phyloP scores from a whole-genome alignment of 352 stramenopile genomes.

The Globisporangium recalcitrans region DNA sequence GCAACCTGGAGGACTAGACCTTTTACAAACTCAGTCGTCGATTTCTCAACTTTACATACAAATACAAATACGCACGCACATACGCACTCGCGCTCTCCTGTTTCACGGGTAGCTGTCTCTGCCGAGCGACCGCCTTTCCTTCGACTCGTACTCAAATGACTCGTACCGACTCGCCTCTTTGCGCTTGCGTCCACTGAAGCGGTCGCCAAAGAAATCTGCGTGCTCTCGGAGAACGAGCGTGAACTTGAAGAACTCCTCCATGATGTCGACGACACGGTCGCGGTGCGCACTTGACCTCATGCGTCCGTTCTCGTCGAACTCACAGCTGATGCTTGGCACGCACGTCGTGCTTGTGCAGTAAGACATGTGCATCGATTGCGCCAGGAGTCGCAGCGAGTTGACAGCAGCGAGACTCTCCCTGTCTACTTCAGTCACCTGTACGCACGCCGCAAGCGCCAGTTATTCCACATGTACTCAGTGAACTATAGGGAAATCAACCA shows the following conservation, averaged over 20 bases:
- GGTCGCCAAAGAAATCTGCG: background rate
- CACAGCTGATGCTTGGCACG: background rate
- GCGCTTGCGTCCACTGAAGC: background rate
- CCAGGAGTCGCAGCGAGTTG: background rate
- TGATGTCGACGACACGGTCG: constrained; percentile 1
- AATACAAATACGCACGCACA: too few relatives aligned
- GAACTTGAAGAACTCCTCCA: constrained; percentile 6
- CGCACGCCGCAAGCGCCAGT: too few relatives aligned
- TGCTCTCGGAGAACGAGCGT: constrained; percentile 1
- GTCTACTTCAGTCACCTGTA: background rate
- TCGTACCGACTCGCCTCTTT: background rate
- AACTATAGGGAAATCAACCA: too few relatives aligned
- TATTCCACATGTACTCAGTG: too few relatives aligned
- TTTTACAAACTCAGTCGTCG: too few relatives aligned
- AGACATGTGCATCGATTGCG: background rate
- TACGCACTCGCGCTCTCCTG: too few relatives aligned
- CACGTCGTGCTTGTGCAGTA: background rate
- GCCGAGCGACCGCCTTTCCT: background rate
- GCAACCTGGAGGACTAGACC: too few relatives aligned
- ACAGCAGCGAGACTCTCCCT: background rate
- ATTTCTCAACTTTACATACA: too few relatives aligned
- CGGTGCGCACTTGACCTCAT: background rate
- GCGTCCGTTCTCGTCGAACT: background rate
- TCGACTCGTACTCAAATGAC: background rate
- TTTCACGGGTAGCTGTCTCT: too few relatives aligned